A percentile compares a stretch with the other conserved stretches of the same genome.
phyloP scores from a whole-genome alignment of 768 basidiomycete species.

The Sporobolomyces pararoseus region DNA sequence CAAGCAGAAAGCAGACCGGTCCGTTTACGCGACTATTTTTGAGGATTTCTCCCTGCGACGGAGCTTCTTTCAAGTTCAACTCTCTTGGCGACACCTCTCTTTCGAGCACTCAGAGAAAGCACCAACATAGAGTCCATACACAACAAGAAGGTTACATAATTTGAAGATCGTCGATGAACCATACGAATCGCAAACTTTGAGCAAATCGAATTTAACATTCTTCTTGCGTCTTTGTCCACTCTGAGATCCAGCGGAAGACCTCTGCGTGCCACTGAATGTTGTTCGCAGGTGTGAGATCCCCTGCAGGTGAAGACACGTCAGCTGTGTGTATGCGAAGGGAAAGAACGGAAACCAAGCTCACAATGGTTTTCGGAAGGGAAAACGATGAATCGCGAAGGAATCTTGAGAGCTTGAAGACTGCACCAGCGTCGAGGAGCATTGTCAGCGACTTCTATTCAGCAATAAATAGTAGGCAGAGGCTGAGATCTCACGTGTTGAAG shows the following conservation, averaged over 20 bases:
- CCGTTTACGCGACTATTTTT: too few species aligned
- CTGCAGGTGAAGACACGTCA: neutral
- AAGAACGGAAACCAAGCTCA: conserved; percentile 46
- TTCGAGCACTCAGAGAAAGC: too few species aligned
- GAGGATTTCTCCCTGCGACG: too few species aligned
- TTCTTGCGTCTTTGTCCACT: conserved; percentile 6
- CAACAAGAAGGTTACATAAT: too few species aligned
- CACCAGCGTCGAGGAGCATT: neutral
- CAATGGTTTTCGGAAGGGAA: conserved; percentile 92
- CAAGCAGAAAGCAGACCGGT: too few species aligned
- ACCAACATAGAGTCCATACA: too few species aligned
- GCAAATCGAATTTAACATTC: too few species aligned
- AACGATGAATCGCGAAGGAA: conserved; percentile 55
- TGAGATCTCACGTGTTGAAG: conserved; percentile 40
- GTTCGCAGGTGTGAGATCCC: conserved; percentile 61
- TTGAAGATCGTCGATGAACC: too few species aligned
- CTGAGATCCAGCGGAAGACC: conserved; percentile 67
- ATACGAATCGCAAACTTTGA: too few species aligned
- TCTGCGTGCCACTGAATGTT: conserved; percentile 76
- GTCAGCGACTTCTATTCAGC: too few species aligned
- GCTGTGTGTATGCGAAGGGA: neutral
- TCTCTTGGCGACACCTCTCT: too few species aligned
- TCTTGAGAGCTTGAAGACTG: conserved; percentile 41
- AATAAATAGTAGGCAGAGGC: neutral
- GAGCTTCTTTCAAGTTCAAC: too few species aligned